These are phyloP conservation scores for Polyporus arcularius DNA, from an alignment of 768 basidiomycete genomes.

Conservation along the genomic window DNA sequence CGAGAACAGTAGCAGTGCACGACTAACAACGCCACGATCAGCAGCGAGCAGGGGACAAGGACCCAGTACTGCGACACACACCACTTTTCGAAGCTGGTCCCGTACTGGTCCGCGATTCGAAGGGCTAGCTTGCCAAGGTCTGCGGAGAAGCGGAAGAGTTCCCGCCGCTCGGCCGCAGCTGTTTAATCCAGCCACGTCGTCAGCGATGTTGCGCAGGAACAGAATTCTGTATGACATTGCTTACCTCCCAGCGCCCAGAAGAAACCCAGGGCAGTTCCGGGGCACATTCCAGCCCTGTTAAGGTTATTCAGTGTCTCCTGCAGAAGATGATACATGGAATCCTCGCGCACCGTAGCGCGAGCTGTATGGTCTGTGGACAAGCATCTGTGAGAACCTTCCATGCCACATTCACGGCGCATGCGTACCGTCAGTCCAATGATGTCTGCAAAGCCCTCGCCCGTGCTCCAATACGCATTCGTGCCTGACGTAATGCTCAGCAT, in stretches of 20 bases:
- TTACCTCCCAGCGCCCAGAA: conserved; percentile 70
- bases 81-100: conserved; percentile 70
- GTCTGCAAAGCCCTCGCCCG: conserved; percentile 55
- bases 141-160: conserved; percentile 65
- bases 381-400: background rate
- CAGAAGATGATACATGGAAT: background rate
- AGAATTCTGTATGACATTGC: conserved; percentile 32
- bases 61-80: conserved; percentile 24
- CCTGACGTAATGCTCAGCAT: conserved; percentile 36
- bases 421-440: conserved; percentile 67
- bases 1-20: conserved; percentile 61
- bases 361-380: conserved; percentile 54
- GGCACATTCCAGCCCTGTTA: conserved; percentile 63
- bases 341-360: conserved; percentile 53
- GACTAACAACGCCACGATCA: conserved; percentile 37
- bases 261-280: conserved; percentile 70
- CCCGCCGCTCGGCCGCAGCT: conserved; percentile 59
- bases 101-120: conserved; percentile 65
- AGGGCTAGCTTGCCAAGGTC: conserved; percentile 69
- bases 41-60: background rate
- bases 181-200: background rate
- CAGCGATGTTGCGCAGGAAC: background rate
- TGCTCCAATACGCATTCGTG: conserved; percentile 73
- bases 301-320: background rate
- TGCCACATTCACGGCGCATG: background rate